phyloP scores from a whole-genome alignment of 768 basidiomycete genomes.

The Tulasnella sp. region DNA sequence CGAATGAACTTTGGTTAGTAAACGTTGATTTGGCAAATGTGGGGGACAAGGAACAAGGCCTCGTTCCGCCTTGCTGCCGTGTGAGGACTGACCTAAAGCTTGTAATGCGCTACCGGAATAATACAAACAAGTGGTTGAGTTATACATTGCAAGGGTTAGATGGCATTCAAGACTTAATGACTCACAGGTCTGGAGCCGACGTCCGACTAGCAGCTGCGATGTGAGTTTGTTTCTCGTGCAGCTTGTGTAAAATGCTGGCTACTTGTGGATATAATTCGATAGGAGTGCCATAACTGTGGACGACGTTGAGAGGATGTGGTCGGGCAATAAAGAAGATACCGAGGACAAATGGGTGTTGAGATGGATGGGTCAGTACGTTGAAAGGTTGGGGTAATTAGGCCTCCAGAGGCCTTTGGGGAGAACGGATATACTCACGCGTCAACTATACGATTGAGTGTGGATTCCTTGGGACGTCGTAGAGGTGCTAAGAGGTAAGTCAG shows the following conservation, averaged over 20 bases:
- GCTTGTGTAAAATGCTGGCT: conserved; percentile 49
- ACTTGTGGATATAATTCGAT: conserved; percentile 71
- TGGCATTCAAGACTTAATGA: conserved; percentile 1
- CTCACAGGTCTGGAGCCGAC: conserved; percentile 52
- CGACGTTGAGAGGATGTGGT: too few species aligned
- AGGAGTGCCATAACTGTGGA: conserved; percentile 37
- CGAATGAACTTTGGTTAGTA: neutral
- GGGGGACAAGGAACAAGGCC: neutral
- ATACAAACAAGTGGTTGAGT: conserved; percentile 8
- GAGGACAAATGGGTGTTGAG: neutral
- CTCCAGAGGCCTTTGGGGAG: neutral
- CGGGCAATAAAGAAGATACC: neutral
- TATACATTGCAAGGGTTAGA: neutral
- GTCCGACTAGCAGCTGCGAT: conserved; percentile 55
- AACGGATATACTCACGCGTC: neutral
- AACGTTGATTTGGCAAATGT: neutral
- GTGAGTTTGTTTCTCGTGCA: conserved; percentile 43
- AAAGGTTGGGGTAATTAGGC: conserved; percentile 25
- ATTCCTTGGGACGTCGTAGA: conserved; percentile 38
- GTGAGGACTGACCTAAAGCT: conserved; percentile 41
- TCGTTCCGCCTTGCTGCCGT: too few species aligned
- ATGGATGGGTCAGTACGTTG: conserved; percentile 25
- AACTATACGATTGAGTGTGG: conserved; percentile 32
- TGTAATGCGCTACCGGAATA: conserved; percentile 46
- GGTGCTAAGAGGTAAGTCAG: neutral